Evolutionary conservation across 2,329 filamentous ascomycete genomes (phyloP).

Genomic region (Didymella pomorum): DNA sequence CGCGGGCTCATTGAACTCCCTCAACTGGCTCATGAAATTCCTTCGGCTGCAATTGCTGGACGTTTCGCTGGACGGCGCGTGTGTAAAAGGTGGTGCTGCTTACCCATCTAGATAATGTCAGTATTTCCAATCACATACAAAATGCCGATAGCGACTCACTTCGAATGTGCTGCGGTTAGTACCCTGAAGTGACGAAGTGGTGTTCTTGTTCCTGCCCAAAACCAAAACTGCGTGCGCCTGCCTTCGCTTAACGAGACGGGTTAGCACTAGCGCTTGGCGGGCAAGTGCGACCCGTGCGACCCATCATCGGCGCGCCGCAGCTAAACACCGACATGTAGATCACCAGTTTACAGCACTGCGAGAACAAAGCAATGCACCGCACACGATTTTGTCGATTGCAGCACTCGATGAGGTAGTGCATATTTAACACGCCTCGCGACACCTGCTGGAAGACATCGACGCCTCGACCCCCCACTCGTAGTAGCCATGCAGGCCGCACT

Average conservation of each 20-base stretch:
- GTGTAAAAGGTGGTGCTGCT: constrained; percentile 53
- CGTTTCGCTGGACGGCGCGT: constrained; percentile 9
- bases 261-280: constrained; percentile 15
- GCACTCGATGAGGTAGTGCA: constrained; percentile 15
- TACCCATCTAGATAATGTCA: constrained; percentile 66
- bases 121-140: constrained; percentile 12
- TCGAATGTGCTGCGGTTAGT: constrained; percentile 61
- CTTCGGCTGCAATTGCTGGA: constrained; percentile 48
- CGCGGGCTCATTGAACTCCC: constrained; percentile 3
- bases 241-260: not conserved
- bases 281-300: constrained; percentile 13
- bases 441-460: constrained; percentile 1
- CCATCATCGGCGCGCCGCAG: constrained; percentile 11
- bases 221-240: not conserved
- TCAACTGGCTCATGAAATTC: constrained; percentile 29
- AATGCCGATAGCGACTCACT: constrained; percentile 52
- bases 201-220: constrained; percentile 24
- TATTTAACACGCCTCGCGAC: constrained; percentile 12
- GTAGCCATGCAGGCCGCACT: constrained; percentile 75
- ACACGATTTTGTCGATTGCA: not conserved
- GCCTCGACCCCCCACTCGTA: constrained; percentile 4
- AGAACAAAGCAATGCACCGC: constrained; percentile 18
- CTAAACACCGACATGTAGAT: constrained; percentile 11
- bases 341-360: constrained; percentile 1
- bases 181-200: constrained; percentile 44